Evolutionary conservation across 2,329 filamentous ascomycete genomes (phyloP), one percentile per base, ranked within the genome.

Genomic region (Dothideomycetes sp.): DNA sequence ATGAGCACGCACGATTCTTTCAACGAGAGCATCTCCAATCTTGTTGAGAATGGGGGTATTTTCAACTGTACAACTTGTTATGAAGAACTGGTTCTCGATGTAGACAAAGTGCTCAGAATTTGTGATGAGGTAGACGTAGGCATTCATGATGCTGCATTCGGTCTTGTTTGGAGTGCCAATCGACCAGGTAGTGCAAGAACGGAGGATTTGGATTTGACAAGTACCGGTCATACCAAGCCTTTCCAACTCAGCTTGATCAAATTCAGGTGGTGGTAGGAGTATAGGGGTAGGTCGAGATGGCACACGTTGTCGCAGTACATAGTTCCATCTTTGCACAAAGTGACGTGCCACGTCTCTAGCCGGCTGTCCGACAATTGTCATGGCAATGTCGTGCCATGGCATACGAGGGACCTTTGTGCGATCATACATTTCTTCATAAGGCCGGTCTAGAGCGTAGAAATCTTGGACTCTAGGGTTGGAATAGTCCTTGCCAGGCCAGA

Each of bases 351-450:
- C 68, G 64, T 98, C 91, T 50, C 91, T 77, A 10, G 91, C 89
- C 3, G 91, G 91, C 59, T 96, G 91, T 4, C 91, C 91, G 30
- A 96, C 87, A 29, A 98, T 81, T 61, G 96, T 91, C 91, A 98
- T 96, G 3, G 82, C 79, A 47, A 98, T 87, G 60, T 98, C 91
- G 55, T 98, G 91, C 91, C 91, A 98, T 1, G 91, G 89, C 91
- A 96, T 98, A 47, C 91, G 73, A 2, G 91, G 87, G 13, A 89
- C 76, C 57, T 83, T 83, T 45, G 78, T 82, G 41, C 91, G 81
- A 61, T 96, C 86, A 55, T 96, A 98, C 91, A 96, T 96, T 62
- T 98, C 91, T 56, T 94, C 91, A 54, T 96, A 96, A 2, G 91
- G 91, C 59, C 93, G 86, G 56, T 91, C 82, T 18, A 98, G 74